Percentiles rank a stretch among this genome's conserved stretches.
These are phyloP conservation scores for Firmiana major DNA, from an alignment of 345 rosid species.

Conservation along the genomic window DNA sequence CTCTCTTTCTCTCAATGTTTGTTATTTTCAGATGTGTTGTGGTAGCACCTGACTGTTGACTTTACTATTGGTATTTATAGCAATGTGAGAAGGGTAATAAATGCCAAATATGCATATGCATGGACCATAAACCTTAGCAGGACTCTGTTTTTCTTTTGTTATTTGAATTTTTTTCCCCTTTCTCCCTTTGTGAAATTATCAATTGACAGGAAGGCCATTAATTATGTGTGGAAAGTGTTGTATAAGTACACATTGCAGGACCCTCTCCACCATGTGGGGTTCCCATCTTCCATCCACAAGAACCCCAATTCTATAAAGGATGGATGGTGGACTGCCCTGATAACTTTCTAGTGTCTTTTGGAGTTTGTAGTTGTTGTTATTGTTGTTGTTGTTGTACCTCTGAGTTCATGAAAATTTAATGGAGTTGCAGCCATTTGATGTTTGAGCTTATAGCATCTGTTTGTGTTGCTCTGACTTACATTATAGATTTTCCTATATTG, in stretches of 20 bases:
- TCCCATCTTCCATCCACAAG: slow-evolving; percentile 2
- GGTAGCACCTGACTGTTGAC: slow-evolving; percentile 44
- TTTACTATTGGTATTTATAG: slow-evolving; percentile 44
- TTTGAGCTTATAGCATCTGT: neutral
- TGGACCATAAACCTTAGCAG: slow-evolving; percentile 28
- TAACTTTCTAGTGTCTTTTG: slow-evolving; percentile 1
- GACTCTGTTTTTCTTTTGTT: neutral
- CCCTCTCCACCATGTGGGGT: slow-evolving; percentile 28
- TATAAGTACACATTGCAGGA: slow-evolving; percentile 38
- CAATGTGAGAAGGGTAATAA: slow-evolving; percentile 50
- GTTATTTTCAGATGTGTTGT: slow-evolving; percentile 35
- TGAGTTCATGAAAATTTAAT: neutral
- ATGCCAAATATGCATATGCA: slow-evolving; percentile 33
- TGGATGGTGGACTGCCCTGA: slow-evolving; percentile 7
- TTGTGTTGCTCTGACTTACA: neutral
- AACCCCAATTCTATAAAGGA: neutral
- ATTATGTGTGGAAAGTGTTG: slow-evolving; percentile 36
- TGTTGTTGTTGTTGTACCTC: too few relatives aligned
- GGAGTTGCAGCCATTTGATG: neutral
- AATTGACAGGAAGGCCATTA: slow-evolving; percentile 31
- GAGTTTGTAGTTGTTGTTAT: neutral
- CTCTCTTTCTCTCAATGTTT: neutral
- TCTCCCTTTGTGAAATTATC: slow-evolving; percentile 21
- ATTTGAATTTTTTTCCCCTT: neutral
- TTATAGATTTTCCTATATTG: neutral